Percentiles rank a stretch among this genome's conserved stretches.
Conservation (phyloP, 2,329 filamentous ascomycete genomes). For the Phoma herbarum region DNA sequence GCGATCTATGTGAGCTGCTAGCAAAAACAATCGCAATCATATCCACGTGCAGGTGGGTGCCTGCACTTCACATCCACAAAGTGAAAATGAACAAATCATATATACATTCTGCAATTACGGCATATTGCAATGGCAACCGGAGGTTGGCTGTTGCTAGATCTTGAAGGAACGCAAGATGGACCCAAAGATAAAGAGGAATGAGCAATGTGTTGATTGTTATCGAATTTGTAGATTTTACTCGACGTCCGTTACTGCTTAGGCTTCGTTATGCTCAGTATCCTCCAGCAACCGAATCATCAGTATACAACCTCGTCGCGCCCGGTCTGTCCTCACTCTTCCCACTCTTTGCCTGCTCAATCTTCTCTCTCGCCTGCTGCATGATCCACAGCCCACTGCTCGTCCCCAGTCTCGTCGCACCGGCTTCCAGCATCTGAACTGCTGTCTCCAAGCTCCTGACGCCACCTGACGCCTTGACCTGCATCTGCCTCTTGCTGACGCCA, state of each 20-base stretch:
- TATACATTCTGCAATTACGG: too few relatives aligned
- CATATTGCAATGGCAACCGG: too few relatives aligned
- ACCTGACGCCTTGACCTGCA: constrained; percentile 67
- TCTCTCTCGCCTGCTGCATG: constrained; percentile 55
- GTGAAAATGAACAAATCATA: too few relatives aligned
- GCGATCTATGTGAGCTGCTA: too few relatives aligned
- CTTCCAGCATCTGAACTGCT: constrained; percentile 63
- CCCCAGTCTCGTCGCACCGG: constrained; percentile 65
- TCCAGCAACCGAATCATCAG: constrained; percentile 43
- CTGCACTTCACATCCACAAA: too few relatives aligned
- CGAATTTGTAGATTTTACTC: background rate
- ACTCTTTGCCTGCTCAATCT: constrained; percentile 38
- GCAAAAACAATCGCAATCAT: too few relatives aligned
- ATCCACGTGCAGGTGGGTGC: too few relatives aligned
- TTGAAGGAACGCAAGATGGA: too few relatives aligned
- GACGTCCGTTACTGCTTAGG: background rate
- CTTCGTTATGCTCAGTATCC: constrained; percentile 15
- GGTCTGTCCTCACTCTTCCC: constrained; percentile 34
- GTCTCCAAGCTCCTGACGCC: constrained; percentile 62
- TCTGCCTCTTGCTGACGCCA: constrained; percentile 42
- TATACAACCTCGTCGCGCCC: constrained; percentile 46
- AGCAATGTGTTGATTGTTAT: background rate
- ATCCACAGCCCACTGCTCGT: constrained; percentile 66
- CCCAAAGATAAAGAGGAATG: too few relatives aligned
- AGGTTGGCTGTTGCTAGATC: too few relatives aligned